Percentiles rank a stretch among this genome's conserved stretches.
Conservation (phyloP, 306 rosid genomes). For the Trichosanthes cucumerina region DNA sequence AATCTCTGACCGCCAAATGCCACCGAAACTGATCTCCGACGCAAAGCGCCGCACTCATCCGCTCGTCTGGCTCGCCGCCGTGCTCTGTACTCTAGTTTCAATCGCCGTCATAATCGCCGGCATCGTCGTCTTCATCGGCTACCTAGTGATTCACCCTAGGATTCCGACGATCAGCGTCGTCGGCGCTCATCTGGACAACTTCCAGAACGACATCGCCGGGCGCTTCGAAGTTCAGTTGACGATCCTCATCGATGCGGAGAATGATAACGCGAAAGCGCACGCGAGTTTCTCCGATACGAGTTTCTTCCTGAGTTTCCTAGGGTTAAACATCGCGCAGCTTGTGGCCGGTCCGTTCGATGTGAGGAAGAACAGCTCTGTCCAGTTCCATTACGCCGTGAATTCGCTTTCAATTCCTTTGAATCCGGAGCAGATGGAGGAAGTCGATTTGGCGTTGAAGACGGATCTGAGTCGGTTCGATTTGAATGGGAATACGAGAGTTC, state of each 20-base stretch:
- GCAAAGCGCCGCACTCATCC: slow-evolving; percentile 28
- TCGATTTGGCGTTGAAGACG: slow-evolving; percentile 35
- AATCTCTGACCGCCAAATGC: slow-evolving; percentile 5
- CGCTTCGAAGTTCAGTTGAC: slow-evolving; percentile 40
- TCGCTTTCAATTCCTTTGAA: slow-evolving; percentile 42
- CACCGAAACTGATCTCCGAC: not conserved
- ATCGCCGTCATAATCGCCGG: slow-evolving; percentile 46
- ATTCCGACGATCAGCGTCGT: slow-evolving; percentile 41
- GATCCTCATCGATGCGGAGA: slow-evolving; percentile 38
- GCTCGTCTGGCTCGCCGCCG: slow-evolving; percentile 45
- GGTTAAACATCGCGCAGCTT: slow-evolving; percentile 31
- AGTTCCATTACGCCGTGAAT: slow-evolving; percentile 31
- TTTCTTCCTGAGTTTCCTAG: slow-evolving; percentile 42
- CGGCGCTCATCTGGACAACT: slow-evolving; percentile 34
- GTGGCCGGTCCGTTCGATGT: slow-evolving; percentile 38
- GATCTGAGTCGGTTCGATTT: slow-evolving; percentile 34
- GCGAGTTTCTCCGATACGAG: slow-evolving; percentile 47
- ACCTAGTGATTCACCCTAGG: slow-evolving; percentile 62
- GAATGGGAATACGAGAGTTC: slow-evolving; percentile 39
- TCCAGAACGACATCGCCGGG: slow-evolving; percentile 35
- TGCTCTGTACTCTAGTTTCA: slow-evolving; percentile 48
- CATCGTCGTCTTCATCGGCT: slow-evolving; percentile 38
- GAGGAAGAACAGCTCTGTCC: slow-evolving; percentile 26
- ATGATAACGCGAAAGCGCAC: slow-evolving; percentile 61
- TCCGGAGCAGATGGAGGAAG: slow-evolving; percentile 33